These are phyloP conservation scores for Fusarium dlaminii DNA, from an alignment of 2,329 filamentous ascomycete genomes.

Conservation along the genomic window DNA sequence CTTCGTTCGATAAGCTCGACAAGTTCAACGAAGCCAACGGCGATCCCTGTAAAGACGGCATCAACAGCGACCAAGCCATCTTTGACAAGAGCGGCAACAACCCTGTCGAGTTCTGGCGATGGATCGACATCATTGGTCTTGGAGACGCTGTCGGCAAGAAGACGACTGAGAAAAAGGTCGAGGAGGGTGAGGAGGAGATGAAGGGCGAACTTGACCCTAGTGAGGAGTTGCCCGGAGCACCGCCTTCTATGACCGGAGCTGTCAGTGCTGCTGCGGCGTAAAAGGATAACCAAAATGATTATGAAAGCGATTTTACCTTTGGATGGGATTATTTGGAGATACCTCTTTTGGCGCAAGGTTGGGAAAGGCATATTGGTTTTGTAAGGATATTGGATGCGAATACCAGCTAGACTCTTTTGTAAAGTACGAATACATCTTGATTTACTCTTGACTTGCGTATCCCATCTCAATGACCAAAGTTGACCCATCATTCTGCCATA, in stretches of 20 bases:
- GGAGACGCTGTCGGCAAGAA: slow-evolving; percentile 48
- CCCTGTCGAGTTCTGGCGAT: slow-evolving; percentile 59
- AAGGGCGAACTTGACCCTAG: slow-evolving; percentile 49
- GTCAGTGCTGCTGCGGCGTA: slow-evolving; percentile 34
- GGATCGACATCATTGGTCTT: slow-evolving; percentile 63
- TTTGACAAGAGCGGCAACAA: slow-evolving; percentile 55
- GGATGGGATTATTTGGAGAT: slow-evolving; percentile 14
- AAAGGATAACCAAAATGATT: slow-evolving; percentile 9
- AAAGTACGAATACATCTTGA: slow-evolving; percentile 1
- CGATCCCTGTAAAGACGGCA: slow-evolving; percentile 47
- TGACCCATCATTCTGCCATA: slow-evolving; percentile 31
- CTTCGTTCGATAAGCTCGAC: slow-evolving; percentile 50
- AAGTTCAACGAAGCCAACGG: slow-evolving; percentile 26
- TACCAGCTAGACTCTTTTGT: slow-evolving; percentile 2
- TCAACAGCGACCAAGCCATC: slow-evolving; percentile 61
- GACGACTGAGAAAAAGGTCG: slow-evolving; percentile 45
- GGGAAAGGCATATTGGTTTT: neutral
- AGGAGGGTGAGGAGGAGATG: slow-evolving; percentile 49
- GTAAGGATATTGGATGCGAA: neutral
- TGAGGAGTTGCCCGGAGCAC: slow-evolving; percentile 33
- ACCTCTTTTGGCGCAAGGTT: slow-evolving; percentile 29
- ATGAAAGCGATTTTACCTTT: slow-evolving; percentile 31
- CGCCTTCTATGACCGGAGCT: neutral
- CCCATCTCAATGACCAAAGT: slow-evolving; percentile 31
- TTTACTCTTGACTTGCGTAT: neutral